phyloP scores from a whole-genome alignment of 306 rosid genomes.

The Echinosophora koreensis region DNA sequence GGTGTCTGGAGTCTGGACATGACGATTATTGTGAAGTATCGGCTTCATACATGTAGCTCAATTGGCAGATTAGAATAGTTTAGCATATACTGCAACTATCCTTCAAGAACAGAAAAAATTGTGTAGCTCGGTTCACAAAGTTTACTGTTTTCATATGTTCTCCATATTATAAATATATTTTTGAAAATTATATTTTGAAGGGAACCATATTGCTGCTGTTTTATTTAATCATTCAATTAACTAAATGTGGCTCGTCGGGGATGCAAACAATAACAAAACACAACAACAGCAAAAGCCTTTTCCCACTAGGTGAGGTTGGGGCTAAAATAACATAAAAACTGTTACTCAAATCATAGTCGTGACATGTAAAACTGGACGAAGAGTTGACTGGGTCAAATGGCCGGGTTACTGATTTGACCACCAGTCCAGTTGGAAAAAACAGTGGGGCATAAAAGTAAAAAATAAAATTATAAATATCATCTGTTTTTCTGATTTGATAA shows the following conservation, averaged over 20 bases:
- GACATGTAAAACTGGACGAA: neutral
- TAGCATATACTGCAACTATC: neutral
- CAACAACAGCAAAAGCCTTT: neutral
- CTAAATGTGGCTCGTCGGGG: too few species aligned
- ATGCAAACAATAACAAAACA: constrained; percentile 13
- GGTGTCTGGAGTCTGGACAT: too few species aligned
- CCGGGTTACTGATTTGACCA: constrained; percentile 11
- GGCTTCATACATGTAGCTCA: neutral
- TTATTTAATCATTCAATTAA: constrained; percentile 3
- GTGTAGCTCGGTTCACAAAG: neutral
- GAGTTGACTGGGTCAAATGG: constrained; percentile 24
- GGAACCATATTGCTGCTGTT: constrained; percentile 14
- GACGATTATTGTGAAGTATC: too few species aligned
- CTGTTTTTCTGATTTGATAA: constrained; percentile 28
- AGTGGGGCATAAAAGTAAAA: neutral
- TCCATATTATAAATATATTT: neutral
- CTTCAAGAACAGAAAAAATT: constrained; percentile 10
- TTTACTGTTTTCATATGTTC: neutral
- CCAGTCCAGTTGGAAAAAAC: constrained; percentile 15
- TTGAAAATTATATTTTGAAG: constrained; percentile 25
- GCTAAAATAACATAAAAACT: constrained; percentile 7
- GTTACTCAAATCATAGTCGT: neutral
- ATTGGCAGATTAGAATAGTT: neutral
- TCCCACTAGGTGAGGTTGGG: neutral
- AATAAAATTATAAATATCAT: neutral